phyloP scores from a whole-genome alignment of 768 basidiomycete genomes.

The Podaxis pistillaris region DNA sequence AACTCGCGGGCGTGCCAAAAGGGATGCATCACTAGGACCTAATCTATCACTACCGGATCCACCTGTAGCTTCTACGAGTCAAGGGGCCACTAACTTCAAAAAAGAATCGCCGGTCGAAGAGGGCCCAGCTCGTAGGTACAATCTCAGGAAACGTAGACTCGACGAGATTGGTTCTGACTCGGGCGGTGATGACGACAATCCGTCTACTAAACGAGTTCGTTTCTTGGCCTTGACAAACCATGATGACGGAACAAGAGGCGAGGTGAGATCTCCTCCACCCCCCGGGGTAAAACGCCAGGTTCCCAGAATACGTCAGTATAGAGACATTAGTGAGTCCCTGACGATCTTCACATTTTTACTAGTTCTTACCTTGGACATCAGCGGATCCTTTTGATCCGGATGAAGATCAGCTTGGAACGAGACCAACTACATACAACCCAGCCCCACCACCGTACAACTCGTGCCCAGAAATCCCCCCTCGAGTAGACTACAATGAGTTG shows the following conservation, averaged over 20 bases:
- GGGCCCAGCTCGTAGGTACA: not conserved
- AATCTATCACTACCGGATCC: not conserved
- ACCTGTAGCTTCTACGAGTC: not conserved
- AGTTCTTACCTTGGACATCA: not conserved
- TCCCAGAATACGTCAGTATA: slow-evolving; percentile 1
- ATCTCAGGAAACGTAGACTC: slow-evolving; percentile 4
- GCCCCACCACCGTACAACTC: not conserved
- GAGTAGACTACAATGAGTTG: not conserved
- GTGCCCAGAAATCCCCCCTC: not conserved
- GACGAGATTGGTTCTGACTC: not conserved
- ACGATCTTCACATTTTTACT: not conserved
- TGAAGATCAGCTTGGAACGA: not conserved
- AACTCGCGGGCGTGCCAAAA: not conserved
- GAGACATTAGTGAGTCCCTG: not conserved
- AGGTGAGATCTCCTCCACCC: not conserved
- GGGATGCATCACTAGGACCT: not conserved
- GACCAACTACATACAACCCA: not conserved
- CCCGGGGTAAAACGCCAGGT: slow-evolving; percentile 3
- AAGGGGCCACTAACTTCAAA: not conserved
- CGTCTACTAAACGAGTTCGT: slow-evolving; percentile 1
- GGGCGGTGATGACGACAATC: not conserved
- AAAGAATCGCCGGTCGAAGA: not conserved
- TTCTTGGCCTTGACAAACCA: not conserved
- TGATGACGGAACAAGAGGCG: slow-evolving; percentile 4
- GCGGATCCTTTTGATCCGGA: not conserved